A percentile compares a stretch with the other conserved stretches of the same genome.
Conservation (phyloP, 768 basidiomycete species). For the Pleurotus djamor region DNA sequence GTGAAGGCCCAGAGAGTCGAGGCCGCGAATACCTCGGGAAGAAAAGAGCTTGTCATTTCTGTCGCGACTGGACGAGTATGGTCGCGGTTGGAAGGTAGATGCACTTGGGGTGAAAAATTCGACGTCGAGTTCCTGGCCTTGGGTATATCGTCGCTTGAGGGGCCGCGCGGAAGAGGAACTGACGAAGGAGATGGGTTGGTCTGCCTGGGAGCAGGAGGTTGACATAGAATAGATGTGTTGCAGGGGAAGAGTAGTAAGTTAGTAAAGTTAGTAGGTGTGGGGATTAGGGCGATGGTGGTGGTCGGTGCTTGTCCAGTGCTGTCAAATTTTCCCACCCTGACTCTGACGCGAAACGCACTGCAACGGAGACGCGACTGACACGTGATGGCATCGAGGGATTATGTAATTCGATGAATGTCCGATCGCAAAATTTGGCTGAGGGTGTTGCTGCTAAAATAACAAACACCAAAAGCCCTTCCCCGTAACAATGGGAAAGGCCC, state of each 20-base stretch:
- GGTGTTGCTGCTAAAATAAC: background rate
- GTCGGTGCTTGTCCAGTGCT: background rate
- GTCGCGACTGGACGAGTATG: conserved; percentile 35
- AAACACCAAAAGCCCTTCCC: conserved; percentile 1
- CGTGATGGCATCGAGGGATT: conserved; percentile 1
- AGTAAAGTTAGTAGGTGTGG: conserved; percentile 5
- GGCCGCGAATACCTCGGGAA: conserved; percentile 27
- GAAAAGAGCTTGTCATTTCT: conserved; percentile 17
- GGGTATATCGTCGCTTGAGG: conserved; percentile 47
- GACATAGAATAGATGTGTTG: conserved; percentile 10
- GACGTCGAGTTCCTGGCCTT: conserved; percentile 40
- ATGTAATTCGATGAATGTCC: background rate
- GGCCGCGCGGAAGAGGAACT: conserved; percentile 25
- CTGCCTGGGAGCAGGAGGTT: conserved; percentile 19
- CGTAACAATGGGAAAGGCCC: conserved; percentile 63
- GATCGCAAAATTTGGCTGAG: background rate
- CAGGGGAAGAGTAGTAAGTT: background rate
- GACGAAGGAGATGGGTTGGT: conserved; percentile 24
- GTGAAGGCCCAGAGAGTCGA: conserved; percentile 42
- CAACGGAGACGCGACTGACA: conserved; percentile 1
- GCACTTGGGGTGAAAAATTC: conserved; percentile 62
- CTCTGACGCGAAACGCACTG: background rate
- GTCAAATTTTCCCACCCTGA: conserved; percentile 2
- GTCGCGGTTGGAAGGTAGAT: conserved; percentile 62
- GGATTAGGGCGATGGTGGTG: conserved; percentile 1